Conservation (phyloP, 495 filamentous ascomycete genomes). For the Aspergillus incahuasiensis region DNA sequence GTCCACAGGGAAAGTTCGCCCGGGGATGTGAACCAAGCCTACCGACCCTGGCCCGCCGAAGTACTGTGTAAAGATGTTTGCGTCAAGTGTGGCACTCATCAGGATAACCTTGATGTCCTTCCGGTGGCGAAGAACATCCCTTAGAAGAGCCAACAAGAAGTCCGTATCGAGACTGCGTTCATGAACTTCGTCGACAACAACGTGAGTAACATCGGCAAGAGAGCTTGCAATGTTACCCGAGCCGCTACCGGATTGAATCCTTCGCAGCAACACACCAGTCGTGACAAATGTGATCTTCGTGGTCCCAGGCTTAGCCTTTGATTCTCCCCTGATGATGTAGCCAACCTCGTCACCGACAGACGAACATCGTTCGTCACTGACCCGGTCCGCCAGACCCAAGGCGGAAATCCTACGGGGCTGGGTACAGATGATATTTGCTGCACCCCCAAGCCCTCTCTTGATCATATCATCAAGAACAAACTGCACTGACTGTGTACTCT, state of each 20-base stretch:
- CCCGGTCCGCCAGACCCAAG: conserved; percentile 86
- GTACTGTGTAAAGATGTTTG: conserved; percentile 77
- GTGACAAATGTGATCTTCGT: conserved; percentile 96
- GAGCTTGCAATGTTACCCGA: conserved; percentile 72
- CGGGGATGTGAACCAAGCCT: conserved; percentile 76
- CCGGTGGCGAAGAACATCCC: conserved; percentile 70
- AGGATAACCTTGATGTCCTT: conserved; percentile 86
- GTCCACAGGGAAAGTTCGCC: conserved; percentile 82
- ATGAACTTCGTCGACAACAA: conserved; percentile 96
- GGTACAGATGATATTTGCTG: conserved; percentile 91
- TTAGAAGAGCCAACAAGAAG: conserved; percentile 84
- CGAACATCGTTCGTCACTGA: conserved; percentile 84
- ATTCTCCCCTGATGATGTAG: conserved; percentile 92
- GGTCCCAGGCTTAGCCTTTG: conserved; percentile 55
- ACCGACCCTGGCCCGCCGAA: conserved; percentile 68
- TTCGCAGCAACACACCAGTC: conserved; percentile 88
- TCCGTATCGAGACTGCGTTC: conserved; percentile 94
- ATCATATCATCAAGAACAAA: conserved; percentile 94
- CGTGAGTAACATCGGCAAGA: conserved; percentile 84
- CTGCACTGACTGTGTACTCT: conserved; percentile 95
- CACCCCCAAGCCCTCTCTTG: conserved; percentile 61
- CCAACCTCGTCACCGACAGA: conserved; percentile 84
- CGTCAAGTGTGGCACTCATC: conserved; percentile 98
- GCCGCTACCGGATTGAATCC: conserved; percentile 81
- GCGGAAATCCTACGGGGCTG: conserved; percentile 95